A percentile compares a stretch with the other conserved stretches of the same genome.
phyloP scores from a whole-genome alignment of 2,329 filamentous ascomycete species.

The Diaporthe australafricana region DNA sequence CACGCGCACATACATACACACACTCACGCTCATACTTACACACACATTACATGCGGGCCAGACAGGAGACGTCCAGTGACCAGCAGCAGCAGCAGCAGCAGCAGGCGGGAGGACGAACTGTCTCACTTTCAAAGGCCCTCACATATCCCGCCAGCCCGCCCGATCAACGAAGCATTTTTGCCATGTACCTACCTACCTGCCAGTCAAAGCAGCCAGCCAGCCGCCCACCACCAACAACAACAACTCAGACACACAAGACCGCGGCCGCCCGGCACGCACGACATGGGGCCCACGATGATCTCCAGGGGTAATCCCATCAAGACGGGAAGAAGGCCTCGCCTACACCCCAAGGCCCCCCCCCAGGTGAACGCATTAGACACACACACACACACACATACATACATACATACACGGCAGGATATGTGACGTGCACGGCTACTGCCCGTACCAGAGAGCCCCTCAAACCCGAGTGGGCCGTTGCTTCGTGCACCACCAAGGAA shows the following conservation, averaged over 20 bases:
- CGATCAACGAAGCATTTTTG: no score
- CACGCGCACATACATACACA: no score
- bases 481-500: background rate
- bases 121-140: constrained; percentile 5
- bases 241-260: background rate
- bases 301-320: constrained; percentile 11
- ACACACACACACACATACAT: background rate
- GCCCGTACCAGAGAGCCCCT: background rate
- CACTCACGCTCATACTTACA: no score
- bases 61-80: background rate
- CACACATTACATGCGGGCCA: no score
- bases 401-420: background rate
- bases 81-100: background rate
- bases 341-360: background rate
- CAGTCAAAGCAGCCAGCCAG: no score
- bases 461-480: background rate
- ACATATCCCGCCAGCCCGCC: background rate
- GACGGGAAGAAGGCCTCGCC: background rate
- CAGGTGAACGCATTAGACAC: no score
- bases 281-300: background rate
- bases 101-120: background rate
- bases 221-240: no score
- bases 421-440: background rate
- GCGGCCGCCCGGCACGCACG: background rate
- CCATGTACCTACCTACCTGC: background rate